These are phyloP conservation scores for Colletotrichum sansevieriae DNA, from an alignment of 2,329 filamentous ascomycete genomes.

Conservation along the genomic window DNA sequence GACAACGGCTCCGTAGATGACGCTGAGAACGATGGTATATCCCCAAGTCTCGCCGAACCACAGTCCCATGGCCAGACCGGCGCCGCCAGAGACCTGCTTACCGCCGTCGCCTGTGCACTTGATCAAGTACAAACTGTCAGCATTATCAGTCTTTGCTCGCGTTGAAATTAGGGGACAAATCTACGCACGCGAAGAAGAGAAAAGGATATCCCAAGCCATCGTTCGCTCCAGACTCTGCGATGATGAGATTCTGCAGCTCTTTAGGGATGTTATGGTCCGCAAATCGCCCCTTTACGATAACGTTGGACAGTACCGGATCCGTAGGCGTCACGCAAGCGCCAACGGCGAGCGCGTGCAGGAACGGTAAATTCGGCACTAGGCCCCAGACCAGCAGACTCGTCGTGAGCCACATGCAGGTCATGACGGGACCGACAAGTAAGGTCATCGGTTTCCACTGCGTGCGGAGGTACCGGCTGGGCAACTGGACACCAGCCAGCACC, in stretches of 20 bases:
- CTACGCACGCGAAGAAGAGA: slow-evolving; percentile 74
- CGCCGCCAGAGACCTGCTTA: slow-evolving; percentile 67
- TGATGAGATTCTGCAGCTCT: slow-evolving; percentile 83
- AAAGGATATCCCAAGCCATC: slow-evolving; percentile 93
- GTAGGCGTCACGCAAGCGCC: slow-evolving; percentile 93
- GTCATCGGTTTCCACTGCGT: slow-evolving; percentile 83
- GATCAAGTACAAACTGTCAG: slow-evolving; percentile 75
- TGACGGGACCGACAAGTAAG: slow-evolving; percentile 84
- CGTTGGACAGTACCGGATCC: slow-evolving; percentile 88
- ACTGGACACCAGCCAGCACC: slow-evolving; percentile 87
- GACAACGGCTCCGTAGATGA: slow-evolving; percentile 81
- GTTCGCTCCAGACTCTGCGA: slow-evolving; percentile 88
- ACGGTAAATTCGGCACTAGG: slow-evolving; percentile 77
- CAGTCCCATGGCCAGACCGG: slow-evolving; percentile 75
- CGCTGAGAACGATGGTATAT: slow-evolving; percentile 84
- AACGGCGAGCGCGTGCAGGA: slow-evolving; percentile 83
- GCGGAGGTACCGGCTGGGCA: slow-evolving; percentile 84
- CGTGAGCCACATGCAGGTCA: slow-evolving; percentile 87
- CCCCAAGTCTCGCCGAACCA: slow-evolving; percentile 91
- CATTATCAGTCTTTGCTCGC: too few relatives aligned
- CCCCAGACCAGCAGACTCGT: slow-evolving; percentile 86
- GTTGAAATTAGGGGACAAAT: too few relatives aligned
- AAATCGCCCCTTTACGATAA: slow-evolving; percentile 93
- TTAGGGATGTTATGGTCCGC: slow-evolving; percentile 91
- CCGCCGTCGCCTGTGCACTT: slow-evolving; percentile 77